Base-by-base conservation (phyloP, 768 basidiomycete species). In the Suillus bovinus region DNA sequence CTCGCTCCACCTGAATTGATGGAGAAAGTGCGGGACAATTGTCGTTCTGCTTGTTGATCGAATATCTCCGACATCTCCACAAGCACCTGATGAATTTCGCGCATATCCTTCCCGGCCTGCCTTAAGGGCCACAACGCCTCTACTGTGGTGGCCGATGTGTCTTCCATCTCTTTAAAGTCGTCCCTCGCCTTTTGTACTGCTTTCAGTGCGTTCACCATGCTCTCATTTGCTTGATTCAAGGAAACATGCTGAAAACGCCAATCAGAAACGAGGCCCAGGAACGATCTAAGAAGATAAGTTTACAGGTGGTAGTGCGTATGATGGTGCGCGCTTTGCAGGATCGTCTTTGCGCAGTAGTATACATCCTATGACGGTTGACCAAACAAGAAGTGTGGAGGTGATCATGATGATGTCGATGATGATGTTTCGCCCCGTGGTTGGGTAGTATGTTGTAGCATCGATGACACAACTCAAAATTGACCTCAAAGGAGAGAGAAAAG, bases 11-110 rank as follows among this genome's bases (percentile, higher is more conserved):
- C 36, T 24, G 54, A 27, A 38, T 56, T 17, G 17, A 17, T 24
- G 54, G 24, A 11, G 20, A 31, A 38, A 27, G 34, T 38, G 22
- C 22, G 9, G 11, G 14, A 36, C 34, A 39, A 20, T 5, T 27
- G 55, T 39, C 53, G 53, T 14, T 55, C 22, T 38, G 22, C 14
- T 36, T 17, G 24, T 39, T 39, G 36, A 5, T 56, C 24, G 17
- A 56, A 39, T 10, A 56, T 39, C 10, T 56, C 55, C 10, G 17
- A 38, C 46, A 68, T 17, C 82, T 82, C 72, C 75, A 73, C 66
- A 75, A 77, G 44, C 80, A 79, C 4, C 57, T 70, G 17, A 57
- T 78, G 34, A 5, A 47, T 63, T 64, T 16, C 34, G 22, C 10
- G 44, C 31, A 42, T 24, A 29, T 61, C 31, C 33, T 33, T 33